Evolutionary conservation across 129 eudicot species (phyloP).

Genomic region (Pulicaria dysenterica): DNA sequence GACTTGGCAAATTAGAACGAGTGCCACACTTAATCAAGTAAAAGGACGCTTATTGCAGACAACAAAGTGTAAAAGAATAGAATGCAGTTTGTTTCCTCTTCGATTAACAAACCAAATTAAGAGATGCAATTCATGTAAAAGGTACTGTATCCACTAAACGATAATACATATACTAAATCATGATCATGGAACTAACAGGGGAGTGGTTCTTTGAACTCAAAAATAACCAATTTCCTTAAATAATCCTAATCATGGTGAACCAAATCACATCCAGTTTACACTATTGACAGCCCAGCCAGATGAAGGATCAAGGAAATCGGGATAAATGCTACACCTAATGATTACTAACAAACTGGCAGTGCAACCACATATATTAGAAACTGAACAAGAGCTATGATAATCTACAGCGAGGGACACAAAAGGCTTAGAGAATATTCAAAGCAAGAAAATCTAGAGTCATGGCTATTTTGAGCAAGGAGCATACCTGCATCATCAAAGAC

Average conservation of each 20-base stretch:
- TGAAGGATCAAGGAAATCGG: too few relatives aligned
- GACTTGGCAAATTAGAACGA: background rate
- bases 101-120: background rate
- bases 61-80: background rate
- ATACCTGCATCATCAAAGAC: slow-evolving; percentile 66
- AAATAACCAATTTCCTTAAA: slow-evolving; percentile 6
- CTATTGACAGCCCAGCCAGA: too few relatives aligned
- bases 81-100: background rate
- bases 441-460: background rate
- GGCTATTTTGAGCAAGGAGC: slow-evolving; percentile 3
- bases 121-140: background rate
- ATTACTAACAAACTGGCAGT: too few relatives aligned
- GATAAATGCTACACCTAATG: too few relatives aligned
- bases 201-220: background rate
- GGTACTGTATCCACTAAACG: background rate
- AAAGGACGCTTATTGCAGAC: background rate
- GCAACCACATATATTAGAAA: background rate
- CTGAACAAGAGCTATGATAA: background rate
- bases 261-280: background rate
- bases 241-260: background rate
- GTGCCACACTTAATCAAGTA: slow-evolving; percentile 18
- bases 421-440: background rate
- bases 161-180: background rate
- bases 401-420: background rate
- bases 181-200: too few relatives aligned